Evolutionary conservation across 176 grass and related monocot genomes (phyloP), one percentile per base, ranked within the genome.

Genomic region (Lolium perenne): DNA sequence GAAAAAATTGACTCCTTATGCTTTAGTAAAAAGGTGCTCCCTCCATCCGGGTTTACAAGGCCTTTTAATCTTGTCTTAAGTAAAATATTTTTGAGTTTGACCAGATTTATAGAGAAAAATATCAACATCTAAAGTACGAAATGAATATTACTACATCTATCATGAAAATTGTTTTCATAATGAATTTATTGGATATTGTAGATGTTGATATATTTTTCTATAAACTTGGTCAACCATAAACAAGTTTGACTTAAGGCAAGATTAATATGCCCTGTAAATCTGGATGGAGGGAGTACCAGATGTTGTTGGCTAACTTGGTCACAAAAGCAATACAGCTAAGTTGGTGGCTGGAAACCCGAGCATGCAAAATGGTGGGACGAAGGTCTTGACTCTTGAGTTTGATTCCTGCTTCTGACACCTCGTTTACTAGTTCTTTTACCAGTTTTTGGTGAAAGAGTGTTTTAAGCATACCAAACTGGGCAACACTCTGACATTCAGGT

Each of bases 251-350:
- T 65, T 65, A 65, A 32, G 62, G 15, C 25, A 65, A 65, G 62
- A 65, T 65, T 32, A 65, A 32, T 13, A 64, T 23, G 61, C 12
- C 25, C 23, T 64, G 23, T 64, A 65, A 25, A 64, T 12, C 4
- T 2, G 23, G 71, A 75, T 48, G 71, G 45, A 74, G 21, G 12
- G 14, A 25, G 22, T 75, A 51, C 23, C 48, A 51, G 47, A 51
- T 51, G 71, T 75, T 74, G 22, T 49, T 29, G 71, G 46, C 71
- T 75, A 75, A 17, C 71, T 74, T 74, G 13, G 71, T 74, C 46
- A 74, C 62, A 65, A 65, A 74, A 26, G 46, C 15, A 74, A 74
- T 74, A 12, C 71, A 74, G 71, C 6, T 6, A 23, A 50, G 46
- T 3, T 74, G 21, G 45, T 74, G 45, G 46, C 47, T 25, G 71